Percentiles rank a stretch among this genome's conserved stretches.
These are phyloP conservation scores for Fistulina hepatica DNA, from an alignment of 1,284 basidiomycete genomes.

Conservation along the genomic window DNA sequence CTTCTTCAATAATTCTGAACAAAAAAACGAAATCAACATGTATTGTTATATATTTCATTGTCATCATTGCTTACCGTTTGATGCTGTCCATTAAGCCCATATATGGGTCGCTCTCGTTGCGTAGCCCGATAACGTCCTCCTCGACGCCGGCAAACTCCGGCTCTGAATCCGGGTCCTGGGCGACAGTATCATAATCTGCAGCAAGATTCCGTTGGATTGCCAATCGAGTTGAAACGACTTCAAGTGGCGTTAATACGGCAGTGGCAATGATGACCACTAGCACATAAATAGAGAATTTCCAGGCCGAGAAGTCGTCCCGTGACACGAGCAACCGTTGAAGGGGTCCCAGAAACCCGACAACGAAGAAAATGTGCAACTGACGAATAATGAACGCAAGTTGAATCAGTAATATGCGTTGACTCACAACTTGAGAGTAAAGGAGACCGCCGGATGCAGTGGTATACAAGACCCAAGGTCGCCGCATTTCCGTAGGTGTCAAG, in stretches of 20 bases:
- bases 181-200: constrained; percentile 58
- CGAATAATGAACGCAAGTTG: constrained; percentile 27
- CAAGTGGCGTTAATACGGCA: constrained; percentile 63
- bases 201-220: constrained; percentile 80
- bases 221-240: constrained; percentile 73
- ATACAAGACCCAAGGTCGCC: constrained; percentile 72
- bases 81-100: constrained; percentile 66
- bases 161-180: constrained; percentile 62
- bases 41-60: too few species aligned
- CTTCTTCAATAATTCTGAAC: constrained; percentile 78
- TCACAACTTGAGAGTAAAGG: constrained; percentile 46
- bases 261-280: constrained; percentile 52
- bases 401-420: constrained; percentile 55
- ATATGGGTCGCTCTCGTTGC: constrained; percentile 83
- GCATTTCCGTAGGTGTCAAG: constrained; percentile 74
- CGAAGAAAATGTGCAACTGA: constrained; percentile 19
- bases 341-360: constrained; percentile 53
- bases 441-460: constrained; percentile 81
- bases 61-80: too few species aligned
- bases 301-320: constrained; percentile 34
- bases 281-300: constrained; percentile 51
- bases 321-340: constrained; percentile 60
- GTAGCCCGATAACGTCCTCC: constrained; percentile 85
- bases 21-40: too few species aligned
- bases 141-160: constrained; percentile 63